These are phyloP conservation scores for Saturnispora hagleri DNA, from an alignment of 805 yeast species.

Conservation along the genomic window DNA sequence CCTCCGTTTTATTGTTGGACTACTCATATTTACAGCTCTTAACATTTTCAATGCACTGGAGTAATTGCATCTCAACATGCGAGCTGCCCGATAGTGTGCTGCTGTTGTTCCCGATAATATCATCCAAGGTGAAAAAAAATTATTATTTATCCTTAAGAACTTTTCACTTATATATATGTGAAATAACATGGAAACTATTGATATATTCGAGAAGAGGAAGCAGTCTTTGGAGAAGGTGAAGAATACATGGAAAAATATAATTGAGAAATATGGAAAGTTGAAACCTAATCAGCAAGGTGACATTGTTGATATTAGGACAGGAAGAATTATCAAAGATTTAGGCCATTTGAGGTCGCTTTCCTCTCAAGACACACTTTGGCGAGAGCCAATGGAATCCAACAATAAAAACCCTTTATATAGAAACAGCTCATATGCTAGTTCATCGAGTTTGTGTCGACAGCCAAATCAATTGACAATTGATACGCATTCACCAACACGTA, in stretches of 20 bases:
- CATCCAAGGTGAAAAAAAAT: not conserved
- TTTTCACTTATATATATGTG: not conserved
- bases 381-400: not conserved
- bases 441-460: not conserved
- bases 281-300: slow-evolving; percentile 49
- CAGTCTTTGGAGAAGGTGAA: slow-evolving; percentile 17
- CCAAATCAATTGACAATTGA: not conserved
- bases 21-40: not conserved
- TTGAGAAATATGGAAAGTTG: slow-evolving; percentile 40
- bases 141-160: not conserved
- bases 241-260: slow-evolving; percentile 41
- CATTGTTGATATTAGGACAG: slow-evolving; percentile 54
- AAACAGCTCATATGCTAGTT: not conserved
- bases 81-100: no score
- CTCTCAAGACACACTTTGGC: slow-evolving; percentile 30
- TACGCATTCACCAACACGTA: not conserved
- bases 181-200: not conserved
- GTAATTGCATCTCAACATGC: no score
- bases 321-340: slow-evolving; percentile 51
- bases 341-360: slow-evolving; percentile 55
- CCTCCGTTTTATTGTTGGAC: not conserved
- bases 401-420: not conserved
- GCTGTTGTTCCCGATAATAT: no score
- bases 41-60: no score
- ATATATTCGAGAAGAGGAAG: not conserved